A percentile compares a stretch with the other conserved stretches of the same genome.
These are phyloP conservation scores for Trichocladium antarcticum DNA, from an alignment of 495 filamentous ascomycete genomes.

Conservation along the genomic window DNA sequence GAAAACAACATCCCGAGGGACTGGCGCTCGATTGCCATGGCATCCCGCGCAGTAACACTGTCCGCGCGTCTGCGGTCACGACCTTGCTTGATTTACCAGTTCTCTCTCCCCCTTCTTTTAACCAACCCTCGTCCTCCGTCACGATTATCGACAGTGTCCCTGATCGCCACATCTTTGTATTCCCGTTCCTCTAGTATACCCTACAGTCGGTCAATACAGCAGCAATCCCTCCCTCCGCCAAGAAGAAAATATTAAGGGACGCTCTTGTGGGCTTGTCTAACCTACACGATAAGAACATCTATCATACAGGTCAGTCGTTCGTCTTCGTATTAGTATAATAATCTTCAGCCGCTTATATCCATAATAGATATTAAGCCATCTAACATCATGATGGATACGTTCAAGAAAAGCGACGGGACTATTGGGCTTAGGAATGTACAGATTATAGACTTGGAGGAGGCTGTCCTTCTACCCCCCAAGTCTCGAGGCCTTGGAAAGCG, in stretches of 20 bases:
- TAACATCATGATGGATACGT: slow-evolving; percentile 1
- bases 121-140: not conserved
- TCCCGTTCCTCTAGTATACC: not conserved
- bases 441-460: not conserved
- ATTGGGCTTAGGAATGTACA: not conserved
- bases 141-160: not conserved
- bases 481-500: not conserved
- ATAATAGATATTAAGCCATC: slow-evolving; percentile 1
- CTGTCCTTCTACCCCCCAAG: not conserved
- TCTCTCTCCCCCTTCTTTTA: not conserved
- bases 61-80: not conserved
- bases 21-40: not conserved
- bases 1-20: no score
- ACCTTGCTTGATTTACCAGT: not conserved
- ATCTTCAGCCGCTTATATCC: not conserved
- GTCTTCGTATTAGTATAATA: not conserved
- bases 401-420: not conserved
- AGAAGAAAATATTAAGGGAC: slow-evolving; percentile 1
- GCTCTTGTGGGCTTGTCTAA: not conserved
- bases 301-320: slow-evolving; percentile 1
- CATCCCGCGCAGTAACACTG: not conserved
- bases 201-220: not conserved
- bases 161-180: not conserved
- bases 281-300: slow-evolving; percentile 4
- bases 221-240: not conserved